Evolutionary conservation across 2,329 filamentous ascomycete genomes (phyloP), one percentile per base, ranked within the genome.

Genomic region (Ophiocordyceps sinensis): DNA sequence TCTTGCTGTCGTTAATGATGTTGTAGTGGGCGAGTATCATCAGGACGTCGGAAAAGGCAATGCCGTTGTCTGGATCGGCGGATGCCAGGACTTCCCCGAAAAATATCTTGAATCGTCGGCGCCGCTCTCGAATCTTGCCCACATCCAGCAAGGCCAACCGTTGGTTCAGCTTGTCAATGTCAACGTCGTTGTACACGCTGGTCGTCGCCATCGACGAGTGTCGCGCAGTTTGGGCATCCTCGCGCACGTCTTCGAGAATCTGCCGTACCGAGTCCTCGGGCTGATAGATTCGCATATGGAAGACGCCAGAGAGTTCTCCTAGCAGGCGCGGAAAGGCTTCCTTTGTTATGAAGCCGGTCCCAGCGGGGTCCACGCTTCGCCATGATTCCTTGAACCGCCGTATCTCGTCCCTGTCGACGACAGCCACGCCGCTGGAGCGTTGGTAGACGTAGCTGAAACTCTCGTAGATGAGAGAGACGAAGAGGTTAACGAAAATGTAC

Each of bases 371-470:
- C 47, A 91, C 87, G 44, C 85, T 91, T 42, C 91, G 85, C 91
- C 91, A 98, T 1, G 91, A 91, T 63, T 96, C 86, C 62, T 98
- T 98, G 74, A 95, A 98, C 5, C 89, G 81, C 37, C 91, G 80
- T 48, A 96, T 87, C 59, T 98, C 91, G 52, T 95, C 87, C 48
- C 91, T 76, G 53, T 86, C 93, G 52, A 98, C 82, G 45, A 84
- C 82, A 6, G 84, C 86, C 51, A 95, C 73, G n/a, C 87, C 86
- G 54, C 85, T 94, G 45, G 89, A 95, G 47, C 87, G 78, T 64
- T 98, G 93, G 59, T 96, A 98, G 47, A 98, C 91, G 55, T 98
- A 98, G 59, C 87, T 94, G 71, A 98, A 98, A 63, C 88, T 96
- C 66, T 98, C 91, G 64, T 93, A 98, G 51, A 98, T 98, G 58